Percentiles rank a stretch among this genome's conserved stretches.
phyloP scores from a whole-genome alignment of 2,329 filamentous ascomycete genomes.

The Raffaelea ambrosiae region DNA sequence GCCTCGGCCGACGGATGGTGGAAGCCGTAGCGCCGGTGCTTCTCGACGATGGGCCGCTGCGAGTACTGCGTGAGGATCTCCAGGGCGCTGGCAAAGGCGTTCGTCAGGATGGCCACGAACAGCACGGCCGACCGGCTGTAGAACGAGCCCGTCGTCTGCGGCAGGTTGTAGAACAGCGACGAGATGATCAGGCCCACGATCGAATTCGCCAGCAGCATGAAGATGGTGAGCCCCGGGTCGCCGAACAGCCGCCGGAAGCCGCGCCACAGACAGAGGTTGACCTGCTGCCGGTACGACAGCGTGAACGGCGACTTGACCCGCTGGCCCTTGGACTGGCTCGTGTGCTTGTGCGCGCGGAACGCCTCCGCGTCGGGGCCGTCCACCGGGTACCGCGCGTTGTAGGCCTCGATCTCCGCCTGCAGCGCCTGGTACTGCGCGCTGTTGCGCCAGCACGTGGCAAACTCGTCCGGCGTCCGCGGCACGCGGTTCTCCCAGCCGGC shows the following conservation, averaged over 20 bases:
- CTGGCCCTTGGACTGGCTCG: background rate
- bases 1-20: slow-evolving; percentile 90
- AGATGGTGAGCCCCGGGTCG: slow-evolving; percentile 29
- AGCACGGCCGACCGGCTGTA: slow-evolving; percentile 61
- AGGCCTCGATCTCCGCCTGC: background rate
- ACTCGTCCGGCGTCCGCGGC: slow-evolving; percentile 9
- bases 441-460: background rate
- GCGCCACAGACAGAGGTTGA: slow-evolving; percentile 32
- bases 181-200: background rate
- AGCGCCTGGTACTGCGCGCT: background rate
- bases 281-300: slow-evolving; percentile 36
- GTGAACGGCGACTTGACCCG: slow-evolving; percentile 32
- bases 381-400: background rate
- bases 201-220: slow-evolving; percentile 22
- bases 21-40: slow-evolving; percentile 75
- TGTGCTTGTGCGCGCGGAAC: background rate
- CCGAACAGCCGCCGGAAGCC: slow-evolving; percentile 29
- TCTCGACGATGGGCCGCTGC: slow-evolving; percentile 85
- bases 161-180: background rate
- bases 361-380: background rate
- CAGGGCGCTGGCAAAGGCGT: slow-evolving; percentile 70
- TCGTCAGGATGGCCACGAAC: slow-evolving; percentile 81
- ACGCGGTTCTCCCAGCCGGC: slow-evolving; percentile 45
- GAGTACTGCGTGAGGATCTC: slow-evolving; percentile 81
- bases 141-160: slow-evolving; percentile 19